These are phyloP conservation scores for Suillus ampliporus DNA, from an alignment of 768 basidiomycete genomes.

Conservation along the genomic window DNA sequence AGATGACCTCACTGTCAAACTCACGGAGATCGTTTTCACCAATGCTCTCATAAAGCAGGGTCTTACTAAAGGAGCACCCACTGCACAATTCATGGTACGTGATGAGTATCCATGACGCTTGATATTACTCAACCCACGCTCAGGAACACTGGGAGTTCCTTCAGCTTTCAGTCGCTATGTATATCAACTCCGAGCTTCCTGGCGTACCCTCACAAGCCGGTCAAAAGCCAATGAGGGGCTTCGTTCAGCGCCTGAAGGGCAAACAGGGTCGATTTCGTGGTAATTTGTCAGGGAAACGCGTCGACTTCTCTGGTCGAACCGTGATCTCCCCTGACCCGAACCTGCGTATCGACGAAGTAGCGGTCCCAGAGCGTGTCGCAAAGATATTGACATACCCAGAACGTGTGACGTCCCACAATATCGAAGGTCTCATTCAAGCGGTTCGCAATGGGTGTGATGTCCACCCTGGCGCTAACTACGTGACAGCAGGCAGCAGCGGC, in stretches of 20 bases:
- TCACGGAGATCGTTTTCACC: conserved; percentile 95
- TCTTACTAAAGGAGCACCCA: conserved; percentile 85
- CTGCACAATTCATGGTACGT: conserved; percentile 84
- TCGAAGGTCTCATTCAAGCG: conserved; percentile 73
- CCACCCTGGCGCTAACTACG: conserved; percentile 96
- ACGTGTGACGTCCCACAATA: conserved; percentile 90
- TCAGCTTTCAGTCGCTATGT: conserved; percentile 93
- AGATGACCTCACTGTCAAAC: conserved; percentile 96
- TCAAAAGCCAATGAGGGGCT: conserved; percentile 95
- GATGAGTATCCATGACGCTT: not conserved
- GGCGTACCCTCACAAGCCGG: conserved; percentile 88
- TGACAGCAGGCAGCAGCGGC: conserved; percentile 75
- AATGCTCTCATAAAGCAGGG: conserved; percentile 93
- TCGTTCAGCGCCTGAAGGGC: conserved; percentile 97
- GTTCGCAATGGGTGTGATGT: conserved; percentile 88
- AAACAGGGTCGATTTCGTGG: conserved; percentile 99
- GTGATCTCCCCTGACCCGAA: conserved; percentile 99
- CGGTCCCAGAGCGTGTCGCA: conserved; percentile 94
- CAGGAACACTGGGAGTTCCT: conserved; percentile 99
- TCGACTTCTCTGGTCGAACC: conserved; percentile 97
- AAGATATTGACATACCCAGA: conserved; percentile 97
- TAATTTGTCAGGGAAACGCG: conserved; percentile 97
- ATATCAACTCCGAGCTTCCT: conserved; percentile 96
- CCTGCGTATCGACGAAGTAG: conserved; percentile 96
- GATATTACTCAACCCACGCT: conserved; percentile 7